Conservation (phyloP, 768 basidiomycete species). For the Tulasnella sp. region DNA sequence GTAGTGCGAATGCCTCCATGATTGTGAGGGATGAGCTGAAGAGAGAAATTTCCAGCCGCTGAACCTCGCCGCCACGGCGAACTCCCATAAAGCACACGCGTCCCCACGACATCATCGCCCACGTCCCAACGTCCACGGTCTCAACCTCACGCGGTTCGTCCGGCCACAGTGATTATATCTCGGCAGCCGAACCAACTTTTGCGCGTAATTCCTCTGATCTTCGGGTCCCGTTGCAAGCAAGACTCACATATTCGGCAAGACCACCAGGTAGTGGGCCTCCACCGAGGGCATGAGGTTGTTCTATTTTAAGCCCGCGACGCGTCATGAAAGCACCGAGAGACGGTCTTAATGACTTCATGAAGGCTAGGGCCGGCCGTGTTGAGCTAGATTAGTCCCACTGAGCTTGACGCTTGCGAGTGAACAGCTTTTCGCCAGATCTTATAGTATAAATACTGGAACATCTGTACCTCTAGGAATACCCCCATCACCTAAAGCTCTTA, state of each 20-base stretch:
- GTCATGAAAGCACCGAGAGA: background rate
- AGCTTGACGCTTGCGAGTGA: background rate
- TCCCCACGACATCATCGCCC: background rate
- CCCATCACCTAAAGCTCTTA: too few species aligned
- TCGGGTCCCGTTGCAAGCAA: background rate
- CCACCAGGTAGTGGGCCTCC: background rate
- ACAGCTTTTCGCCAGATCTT: background rate
- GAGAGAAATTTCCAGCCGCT: background rate
- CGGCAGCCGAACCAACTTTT: background rate
- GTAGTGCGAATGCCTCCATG: slow-evolving; percentile 88
- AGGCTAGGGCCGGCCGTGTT: background rate
- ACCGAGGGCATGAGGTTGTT: background rate
- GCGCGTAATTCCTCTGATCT: background rate
- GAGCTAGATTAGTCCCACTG: background rate
- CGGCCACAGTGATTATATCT: background rate
- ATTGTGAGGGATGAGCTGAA: background rate
- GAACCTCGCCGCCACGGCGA: background rate
- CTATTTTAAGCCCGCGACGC: background rate
- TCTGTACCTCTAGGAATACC: too few species aligned
- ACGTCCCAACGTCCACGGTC: background rate
- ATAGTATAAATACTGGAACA: background rate
- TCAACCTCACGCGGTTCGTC: background rate
- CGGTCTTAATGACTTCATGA: background rate
- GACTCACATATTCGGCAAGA: background rate
- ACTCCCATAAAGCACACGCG: background rate